These are phyloP conservation scores for Fusarium siculi DNA, from an alignment of 2,329 filamentous ascomycete genomes.

Conservation along the genomic window DNA sequence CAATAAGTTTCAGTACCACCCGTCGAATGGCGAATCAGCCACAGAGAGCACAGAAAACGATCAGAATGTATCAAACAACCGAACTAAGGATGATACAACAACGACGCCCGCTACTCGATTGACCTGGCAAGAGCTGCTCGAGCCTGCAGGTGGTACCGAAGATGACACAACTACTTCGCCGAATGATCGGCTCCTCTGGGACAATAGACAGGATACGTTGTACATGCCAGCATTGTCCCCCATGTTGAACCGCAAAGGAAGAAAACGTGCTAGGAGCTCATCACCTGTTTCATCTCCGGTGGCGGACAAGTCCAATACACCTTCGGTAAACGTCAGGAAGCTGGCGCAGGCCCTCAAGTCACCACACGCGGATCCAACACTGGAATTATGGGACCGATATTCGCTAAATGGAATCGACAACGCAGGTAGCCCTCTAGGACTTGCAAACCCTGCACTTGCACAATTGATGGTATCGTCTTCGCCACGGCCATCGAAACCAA, in stretches of 20 bases:
- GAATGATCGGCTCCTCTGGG: constrained; percentile 71
- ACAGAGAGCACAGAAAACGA: constrained; percentile 30
- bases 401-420: constrained; percentile 58
- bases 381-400: constrained; percentile 83
- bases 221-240: constrained; percentile 58
- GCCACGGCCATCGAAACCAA: constrained; percentile 65
- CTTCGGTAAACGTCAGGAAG: constrained; percentile 67
- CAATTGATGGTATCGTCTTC: constrained; percentile 78
- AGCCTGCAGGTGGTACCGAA: constrained; percentile 54
- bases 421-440: constrained; percentile 56
- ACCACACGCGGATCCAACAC: constrained; percentile 75
- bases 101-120: constrained; percentile 63
- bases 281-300: constrained; percentile 77
- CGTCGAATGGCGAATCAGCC: constrained; percentile 29
- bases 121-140: constrained; percentile 69
- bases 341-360: constrained; percentile 70
- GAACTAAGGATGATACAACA: constrained; percentile 37
- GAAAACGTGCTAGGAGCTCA: constrained; percentile 78
- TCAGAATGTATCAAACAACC: constrained; percentile 1
- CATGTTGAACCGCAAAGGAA: constrained; percentile 61
- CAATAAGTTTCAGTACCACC: constrained; percentile 62
- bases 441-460: constrained; percentile 67
- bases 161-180: constrained; percentile 64
- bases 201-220: constrained; percentile 58
- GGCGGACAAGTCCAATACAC: constrained; percentile 54